phyloP scores from a whole-genome alignment of 164 flowering plant genomes.

The Vitis rotundifolia region DNA sequence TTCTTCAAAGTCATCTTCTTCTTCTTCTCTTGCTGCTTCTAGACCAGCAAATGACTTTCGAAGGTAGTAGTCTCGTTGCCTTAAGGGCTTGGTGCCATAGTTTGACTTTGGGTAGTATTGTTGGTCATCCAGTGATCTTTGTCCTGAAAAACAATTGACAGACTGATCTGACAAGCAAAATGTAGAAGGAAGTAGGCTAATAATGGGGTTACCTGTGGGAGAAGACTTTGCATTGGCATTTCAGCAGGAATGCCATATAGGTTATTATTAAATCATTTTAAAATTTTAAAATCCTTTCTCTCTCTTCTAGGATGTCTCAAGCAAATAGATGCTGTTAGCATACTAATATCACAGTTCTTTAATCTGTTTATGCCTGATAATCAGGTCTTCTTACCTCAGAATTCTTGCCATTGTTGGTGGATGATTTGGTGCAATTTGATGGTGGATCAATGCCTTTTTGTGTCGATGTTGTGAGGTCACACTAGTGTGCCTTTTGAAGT shows the following conservation, averaged over 20 bases:
- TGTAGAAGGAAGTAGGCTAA: background rate
- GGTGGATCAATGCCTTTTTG: too few relatives aligned
- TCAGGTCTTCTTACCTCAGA: too few relatives aligned
- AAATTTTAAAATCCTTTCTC: too few relatives aligned
- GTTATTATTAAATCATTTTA: too few relatives aligned
- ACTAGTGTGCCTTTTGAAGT: too few relatives aligned
- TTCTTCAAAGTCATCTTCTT: slow-evolving; percentile 40
- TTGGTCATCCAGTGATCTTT: slow-evolving; percentile 60
- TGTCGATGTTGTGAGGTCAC: too few relatives aligned
- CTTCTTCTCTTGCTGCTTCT: slow-evolving; percentile 47
- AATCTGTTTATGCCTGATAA: too few relatives aligned
- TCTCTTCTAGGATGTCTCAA: too few relatives aligned
- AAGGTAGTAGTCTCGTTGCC: slow-evolving; percentile 35
- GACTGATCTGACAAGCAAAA: slow-evolving; percentile 35
- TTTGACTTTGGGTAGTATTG: slow-evolving; percentile 39
- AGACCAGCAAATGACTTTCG: slow-evolving; percentile 65
- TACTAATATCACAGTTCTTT: background rate
- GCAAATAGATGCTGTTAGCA: background rate
- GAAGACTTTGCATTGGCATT: background rate
- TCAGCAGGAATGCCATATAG: background rate
- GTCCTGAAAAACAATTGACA: slow-evolving; percentile 56
- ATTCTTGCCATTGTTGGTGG: too few relatives aligned
- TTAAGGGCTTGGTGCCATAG: slow-evolving; percentile 36
- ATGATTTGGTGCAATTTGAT: too few relatives aligned
- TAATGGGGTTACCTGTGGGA: background rate